Evolutionary conservation across 768 basidiomycete species (phyloP).

Genomic region (Tricholoma furcatifolium): DNA sequence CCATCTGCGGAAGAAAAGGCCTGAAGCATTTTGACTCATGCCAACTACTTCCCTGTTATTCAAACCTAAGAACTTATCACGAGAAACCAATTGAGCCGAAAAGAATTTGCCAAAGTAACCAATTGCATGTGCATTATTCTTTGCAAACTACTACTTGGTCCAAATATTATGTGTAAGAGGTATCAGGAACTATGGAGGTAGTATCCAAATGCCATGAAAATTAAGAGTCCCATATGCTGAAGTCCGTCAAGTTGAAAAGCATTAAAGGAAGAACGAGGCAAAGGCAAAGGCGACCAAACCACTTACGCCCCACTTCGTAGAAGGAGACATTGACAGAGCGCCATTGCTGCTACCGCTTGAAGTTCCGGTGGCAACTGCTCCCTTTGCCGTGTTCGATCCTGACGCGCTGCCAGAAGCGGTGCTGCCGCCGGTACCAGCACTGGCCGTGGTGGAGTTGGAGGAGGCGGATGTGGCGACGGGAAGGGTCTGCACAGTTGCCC

Average conservation of each 20-base stretch:
- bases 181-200: not conserved
- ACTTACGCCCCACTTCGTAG: conserved; percentile 10
- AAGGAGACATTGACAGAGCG: conserved; percentile 5
- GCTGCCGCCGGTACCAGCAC: not conserved
- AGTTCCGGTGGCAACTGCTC: conserved; percentile 11
- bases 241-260: not conserved
- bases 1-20: too few relatives aligned
- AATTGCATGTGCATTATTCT: not conserved
- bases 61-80: too few relatives aligned
- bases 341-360: conserved; percentile 6
- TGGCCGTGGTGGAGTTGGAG: not conserved
- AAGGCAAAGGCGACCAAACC: conserved; percentile 9
- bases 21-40: too few relatives aligned
- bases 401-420: conserved; percentile 2
- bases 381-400: conserved; percentile 11
- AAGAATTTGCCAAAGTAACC: not conserved
- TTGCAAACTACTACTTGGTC: not conserved
- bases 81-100: not conserved
- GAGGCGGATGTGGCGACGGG: conserved; percentile 40
- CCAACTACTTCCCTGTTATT: too few relatives aligned
- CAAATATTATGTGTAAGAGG: not conserved
- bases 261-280: conserved; percentile 13
- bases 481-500: conserved; percentile 46
- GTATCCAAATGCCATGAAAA: not conserved
- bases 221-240: not conserved